Evolutionary conservation across 2,329 filamentous ascomycete species (phyloP), one percentile per base, ranked within the genome.

Genomic region (Cladosporium sp.): DNA sequence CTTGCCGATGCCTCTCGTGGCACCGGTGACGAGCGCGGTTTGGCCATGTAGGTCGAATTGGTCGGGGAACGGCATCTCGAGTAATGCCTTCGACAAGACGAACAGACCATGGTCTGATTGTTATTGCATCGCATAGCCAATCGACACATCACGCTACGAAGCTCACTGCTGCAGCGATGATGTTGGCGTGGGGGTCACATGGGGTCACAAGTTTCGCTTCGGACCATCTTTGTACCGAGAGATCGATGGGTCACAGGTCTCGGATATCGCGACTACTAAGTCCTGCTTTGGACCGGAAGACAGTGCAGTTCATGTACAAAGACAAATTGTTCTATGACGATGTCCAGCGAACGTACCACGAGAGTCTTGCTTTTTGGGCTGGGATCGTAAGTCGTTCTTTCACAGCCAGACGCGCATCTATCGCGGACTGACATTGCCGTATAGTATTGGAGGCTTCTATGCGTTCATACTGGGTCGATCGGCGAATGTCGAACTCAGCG

Each of bases 361-460:
- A 62, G 26, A 23, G 79, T 85, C 1, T 76, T 86, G 1, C 71
- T 86, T 10, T 85, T 85, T 62, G 84, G 84, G 2, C 78, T 86
- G 0, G 83, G 84, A 69, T 84, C 84, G 83, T 86, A 26, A 35
- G 53, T 57, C 31, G 4, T n/a, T 18, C 7, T 5, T n/a, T 31
- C 26, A 50, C 14, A 18, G 26, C 26, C 10, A 14, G 6, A 57
- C 5, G 7, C 18, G 7, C 7, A 21, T 44, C 37, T n/a, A n/a
- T 53, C 4, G 21, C 18, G 12, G 5, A 35, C n/a, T 0, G 31
- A 5, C 55, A 31, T 31, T n/a, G 10, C 1, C 28, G 3, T 21
- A 21, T 33, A 86, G 84, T 0, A 86, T 86, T 60, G 85, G 85
- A 35, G 85, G 83, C 2, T 86, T 87, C 68, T 87, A 87, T 70